Percentiles rank a stretch among this genome's conserved stretches.
phyloP scores from a whole-genome alignment of 2,329 filamentous ascomycete species.

The Calycina herbarum region DNA sequence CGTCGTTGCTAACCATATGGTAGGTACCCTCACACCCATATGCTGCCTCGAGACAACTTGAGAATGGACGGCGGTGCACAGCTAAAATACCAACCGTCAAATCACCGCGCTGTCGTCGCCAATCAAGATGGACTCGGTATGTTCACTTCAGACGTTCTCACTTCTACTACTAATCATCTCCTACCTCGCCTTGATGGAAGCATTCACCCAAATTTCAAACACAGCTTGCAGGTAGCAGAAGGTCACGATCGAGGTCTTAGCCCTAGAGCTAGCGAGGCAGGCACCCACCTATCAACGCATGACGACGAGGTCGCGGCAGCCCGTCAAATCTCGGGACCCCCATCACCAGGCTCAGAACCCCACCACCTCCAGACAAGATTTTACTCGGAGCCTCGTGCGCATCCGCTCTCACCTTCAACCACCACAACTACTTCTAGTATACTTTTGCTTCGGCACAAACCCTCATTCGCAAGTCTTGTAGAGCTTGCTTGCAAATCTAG shows the following conservation, averaged over 20 bases:
- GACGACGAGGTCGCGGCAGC: background rate
- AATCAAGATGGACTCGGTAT: background rate
- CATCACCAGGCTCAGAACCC: background rate
- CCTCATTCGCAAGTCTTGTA: background rate
- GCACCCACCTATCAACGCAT: background rate
- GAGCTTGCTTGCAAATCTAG: background rate
- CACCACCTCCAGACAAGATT: background rate
- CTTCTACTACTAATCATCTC: background rate
- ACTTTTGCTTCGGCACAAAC: background rate
- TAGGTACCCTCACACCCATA: too few species aligned
- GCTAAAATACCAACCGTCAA: too few species aligned
- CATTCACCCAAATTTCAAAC: background rate
- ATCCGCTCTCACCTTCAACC: background rate
- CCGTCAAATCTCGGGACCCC: background rate
- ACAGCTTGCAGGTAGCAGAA: background rate
- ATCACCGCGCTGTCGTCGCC: too few species aligned
- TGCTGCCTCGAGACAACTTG: too few species aligned
- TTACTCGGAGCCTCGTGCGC: background rate
- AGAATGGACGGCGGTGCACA: too few species aligned
- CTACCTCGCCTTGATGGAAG: background rate
- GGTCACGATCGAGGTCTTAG: background rate
- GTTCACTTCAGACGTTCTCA: background rate
- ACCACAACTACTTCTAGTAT: background rate
- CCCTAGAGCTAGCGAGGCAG: background rate
- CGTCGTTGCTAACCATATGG: background rate